Evolutionary conservation across 441 rosid genomes (phyloP).

Genomic region (Bocquillonia castaneifolia): DNA sequence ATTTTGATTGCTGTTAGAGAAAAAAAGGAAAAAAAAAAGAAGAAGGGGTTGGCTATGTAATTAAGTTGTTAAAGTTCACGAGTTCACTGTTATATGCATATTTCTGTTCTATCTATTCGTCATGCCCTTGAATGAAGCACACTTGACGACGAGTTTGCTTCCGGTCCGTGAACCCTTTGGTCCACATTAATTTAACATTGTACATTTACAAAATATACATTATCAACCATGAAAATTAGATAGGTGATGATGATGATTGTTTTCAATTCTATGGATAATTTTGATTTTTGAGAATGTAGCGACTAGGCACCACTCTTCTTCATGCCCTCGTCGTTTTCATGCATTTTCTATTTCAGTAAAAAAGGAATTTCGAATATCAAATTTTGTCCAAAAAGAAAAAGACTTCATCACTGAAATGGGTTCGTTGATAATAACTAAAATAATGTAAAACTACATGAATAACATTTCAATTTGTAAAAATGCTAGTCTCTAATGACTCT

Average conservation of each 20-base stretch:
- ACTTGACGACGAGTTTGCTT: slow-evolving; percentile 13
- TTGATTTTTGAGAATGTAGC: neutral
- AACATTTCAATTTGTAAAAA: no score
- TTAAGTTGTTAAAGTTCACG: slow-evolving; percentile 20
- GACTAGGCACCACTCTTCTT: neutral
- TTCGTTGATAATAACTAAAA: no score
- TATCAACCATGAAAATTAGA: neutral
- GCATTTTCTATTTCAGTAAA: neutral
- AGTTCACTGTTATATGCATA: slow-evolving; percentile 15
- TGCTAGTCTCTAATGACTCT: no score
- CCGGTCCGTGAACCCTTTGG: slow-evolving; percentile 27
- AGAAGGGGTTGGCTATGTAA: no score
- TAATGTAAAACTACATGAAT: no score
- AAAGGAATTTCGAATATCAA: no score
- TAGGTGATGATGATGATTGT: neutral
- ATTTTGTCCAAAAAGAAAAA: no score
- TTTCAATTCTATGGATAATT: neutral
- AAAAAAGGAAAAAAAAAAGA: neutral
- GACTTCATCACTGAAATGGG: no score
- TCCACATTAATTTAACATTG: neutral
- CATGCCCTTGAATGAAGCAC: slow-evolving; percentile 2
- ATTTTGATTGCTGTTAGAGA: no score
- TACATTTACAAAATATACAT: neutral
- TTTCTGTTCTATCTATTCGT: neutral
- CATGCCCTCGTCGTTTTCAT: neutral